phyloP scores from a whole-genome alignment of 2,329 filamentous ascomycete species.

The Didymella pomorum region DNA sequence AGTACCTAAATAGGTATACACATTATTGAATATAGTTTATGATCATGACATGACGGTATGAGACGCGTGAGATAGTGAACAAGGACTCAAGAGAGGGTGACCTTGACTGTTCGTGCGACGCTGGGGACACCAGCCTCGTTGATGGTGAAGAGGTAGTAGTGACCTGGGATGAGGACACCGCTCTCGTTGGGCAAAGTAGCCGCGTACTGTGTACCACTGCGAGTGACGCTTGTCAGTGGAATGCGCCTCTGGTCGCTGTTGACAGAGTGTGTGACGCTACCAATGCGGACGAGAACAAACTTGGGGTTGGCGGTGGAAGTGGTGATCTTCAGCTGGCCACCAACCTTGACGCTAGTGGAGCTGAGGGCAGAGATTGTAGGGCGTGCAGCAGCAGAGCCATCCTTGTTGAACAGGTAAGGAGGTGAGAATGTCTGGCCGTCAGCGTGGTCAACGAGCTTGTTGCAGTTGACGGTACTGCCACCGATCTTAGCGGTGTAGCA shows the following conservation, averaged over 20 bases:
- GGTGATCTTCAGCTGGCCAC: slow-evolving; percentile 26
- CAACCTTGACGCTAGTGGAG: slow-evolving; percentile 29
- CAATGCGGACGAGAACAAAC: slow-evolving; percentile 35
- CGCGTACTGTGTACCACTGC: slow-evolving; percentile 19
- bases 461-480: slow-evolving; percentile 34
- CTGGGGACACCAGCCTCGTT: slow-evolving; percentile 32
- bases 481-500: slow-evolving; percentile 31
- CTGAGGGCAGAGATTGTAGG: slow-evolving; percentile 28
- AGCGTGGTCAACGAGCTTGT: slow-evolving; percentile 39
- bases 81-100: slow-evolving; percentile 17
- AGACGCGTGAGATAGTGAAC: background rate
- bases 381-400: slow-evolving; percentile 30
- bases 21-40: background rate
- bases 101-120: slow-evolving; percentile 31
- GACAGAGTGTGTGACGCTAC: slow-evolving; percentile 40
- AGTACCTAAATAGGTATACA: background rate
- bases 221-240: slow-evolving; percentile 25
- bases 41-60: slow-evolving; percentile 1
- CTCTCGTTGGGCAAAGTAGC: slow-evolving; percentile 33
- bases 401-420: slow-evolving; percentile 39
- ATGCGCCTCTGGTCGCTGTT: slow-evolving; percentile 41
- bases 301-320: slow-evolving; percentile 16
- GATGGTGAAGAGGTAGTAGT: slow-evolving; percentile 37
- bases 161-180: slow-evolving; percentile 34
- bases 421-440: slow-evolving; percentile 41